Percentiles rank a stretch among this genome's conserved stretches.
These are phyloP conservation scores for Lolium rigidum DNA, from an alignment of 176 grass and related monocot genomes.

Conservation along the genomic window DNA sequence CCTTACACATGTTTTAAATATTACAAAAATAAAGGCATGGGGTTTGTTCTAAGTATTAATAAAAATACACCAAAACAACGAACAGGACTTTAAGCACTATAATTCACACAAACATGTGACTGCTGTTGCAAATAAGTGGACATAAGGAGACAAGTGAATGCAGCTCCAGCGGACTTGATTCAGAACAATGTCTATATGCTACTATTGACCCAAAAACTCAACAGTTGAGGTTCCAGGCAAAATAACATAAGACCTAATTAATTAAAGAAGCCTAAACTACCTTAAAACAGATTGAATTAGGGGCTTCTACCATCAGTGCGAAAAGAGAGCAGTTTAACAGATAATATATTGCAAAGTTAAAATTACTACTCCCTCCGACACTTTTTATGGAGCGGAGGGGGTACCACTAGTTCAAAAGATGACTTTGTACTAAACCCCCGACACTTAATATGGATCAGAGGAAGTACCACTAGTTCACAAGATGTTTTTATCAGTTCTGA, in stretches of 20 bases:
- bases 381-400: too few relatives aligned
- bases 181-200: not conserved
- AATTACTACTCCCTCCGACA: not conserved
- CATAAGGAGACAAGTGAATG: not conserved
- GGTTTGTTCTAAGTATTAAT: not conserved
- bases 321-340: conserved; percentile 13
- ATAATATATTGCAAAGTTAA: not conserved
- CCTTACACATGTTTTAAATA: not conserved
- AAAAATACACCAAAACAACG: conserved; percentile 18
- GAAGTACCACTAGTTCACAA: conserved; percentile 7
- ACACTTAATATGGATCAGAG: too few relatives aligned
- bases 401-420: too few relatives aligned
- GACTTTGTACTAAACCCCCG: too few relatives aligned
- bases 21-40: not conserved
- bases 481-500: conserved; percentile 10
- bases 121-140: not conserved
- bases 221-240: not conserved
- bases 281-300: conserved; percentile 32
- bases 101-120: not conserved
- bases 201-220: conserved; percentile 18
- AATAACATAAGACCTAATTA: not conserved
- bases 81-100: not conserved
- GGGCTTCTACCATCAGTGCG: conserved; percentile 2
- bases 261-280: conserved; percentile 16
- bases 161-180: not conserved